phyloP scores from a whole-genome alignment of 805 yeast species.

The Metschnikowia cubensis region DNA sequence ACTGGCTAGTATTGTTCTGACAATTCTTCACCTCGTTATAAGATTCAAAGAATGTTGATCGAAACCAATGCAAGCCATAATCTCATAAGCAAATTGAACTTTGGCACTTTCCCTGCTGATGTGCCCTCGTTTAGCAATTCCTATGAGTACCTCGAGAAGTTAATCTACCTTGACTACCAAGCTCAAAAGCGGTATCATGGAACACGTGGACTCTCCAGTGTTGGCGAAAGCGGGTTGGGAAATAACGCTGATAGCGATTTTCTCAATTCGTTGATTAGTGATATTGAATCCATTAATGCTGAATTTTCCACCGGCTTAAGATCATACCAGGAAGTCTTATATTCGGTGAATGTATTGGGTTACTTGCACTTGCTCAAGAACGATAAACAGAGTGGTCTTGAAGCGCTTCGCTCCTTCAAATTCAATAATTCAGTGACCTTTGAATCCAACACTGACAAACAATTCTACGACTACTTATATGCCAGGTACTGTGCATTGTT shows the following conservation, averaged over 20 bases:
- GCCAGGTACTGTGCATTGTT: conserved; percentile 32
- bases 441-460: conserved; percentile 10
- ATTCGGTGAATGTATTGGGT: conserved; percentile 29
- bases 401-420: conserved; percentile 13
- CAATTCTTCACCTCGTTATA: not conserved
- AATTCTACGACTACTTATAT: conserved; percentile 29
- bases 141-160: conserved; percentile 30
- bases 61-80: conserved; percentile 25
- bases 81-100: conserved; percentile 24
- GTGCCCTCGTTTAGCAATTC: conserved; percentile 33
- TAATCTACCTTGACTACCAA: conserved; percentile 36
- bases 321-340: conserved; percentile 29
- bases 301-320: conserved; percentile 23
- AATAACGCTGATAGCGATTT: not conserved
- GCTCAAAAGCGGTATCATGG: conserved; percentile 20
- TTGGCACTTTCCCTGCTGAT: conserved; percentile 37
- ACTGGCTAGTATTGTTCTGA: not conserved
- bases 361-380: conserved; percentile 32
- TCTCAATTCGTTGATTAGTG: conserved; percentile 19
- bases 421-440: conserved; percentile 2
- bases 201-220: not conserved
- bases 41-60: conserved; percentile 19
- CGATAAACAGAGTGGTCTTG: conserved; percentile 21
- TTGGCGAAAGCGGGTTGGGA: not conserved
- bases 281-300: conserved; percentile 24